A percentile compares a stretch with the other conserved stretches of the same genome.
These are phyloP conservation scores for Coniochaeta sp. DNA, from an alignment of 2,329 filamentous ascomycete genomes.

Conservation along the genomic window DNA sequence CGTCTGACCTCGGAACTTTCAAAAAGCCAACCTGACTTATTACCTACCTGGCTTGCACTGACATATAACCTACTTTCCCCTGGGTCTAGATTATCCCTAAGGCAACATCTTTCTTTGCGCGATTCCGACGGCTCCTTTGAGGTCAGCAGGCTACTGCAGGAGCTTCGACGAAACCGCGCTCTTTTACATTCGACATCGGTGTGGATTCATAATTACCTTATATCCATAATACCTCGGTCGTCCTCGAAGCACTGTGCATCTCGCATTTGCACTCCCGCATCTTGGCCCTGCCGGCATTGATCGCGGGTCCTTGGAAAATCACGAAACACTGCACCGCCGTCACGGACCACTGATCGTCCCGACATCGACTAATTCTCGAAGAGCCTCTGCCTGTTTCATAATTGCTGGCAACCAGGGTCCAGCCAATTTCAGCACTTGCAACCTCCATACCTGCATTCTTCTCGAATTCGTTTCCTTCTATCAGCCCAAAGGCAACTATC, in stretches of 20 bases:
- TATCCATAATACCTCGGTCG: conserved; percentile 6
- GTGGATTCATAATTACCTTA: conserved; percentile 4
- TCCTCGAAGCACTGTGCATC: conserved; percentile 12
- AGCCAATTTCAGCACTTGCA: not conserved
- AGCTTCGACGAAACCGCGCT: conserved; percentile 16
- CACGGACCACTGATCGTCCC: conserved; percentile 26
- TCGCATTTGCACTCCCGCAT: conserved; percentile 18
- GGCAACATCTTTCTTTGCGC: conserved; percentile 11
- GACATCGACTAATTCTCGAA: conserved; percentile 18
- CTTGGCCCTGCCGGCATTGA: conserved; percentile 12
- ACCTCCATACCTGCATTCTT: conserved; percentile 1
- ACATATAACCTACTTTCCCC: not conserved
- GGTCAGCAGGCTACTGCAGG: conserved; percentile 24
- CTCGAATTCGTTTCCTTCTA: not conserved
- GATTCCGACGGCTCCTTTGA: conserved; percentile 19
- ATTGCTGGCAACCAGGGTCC: conserved; percentile 17
- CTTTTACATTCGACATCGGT: conserved; percentile 16
- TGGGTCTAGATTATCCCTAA: conserved; percentile 11
- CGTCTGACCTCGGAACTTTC: not conserved
- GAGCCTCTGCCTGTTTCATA: conserved; percentile 24
- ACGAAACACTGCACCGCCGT: conserved; percentile 25
- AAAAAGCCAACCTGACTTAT: not conserved
- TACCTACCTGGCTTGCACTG: not conserved
- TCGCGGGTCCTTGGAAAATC: conserved; percentile 20
- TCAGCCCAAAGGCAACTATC: not conserved